Base-by-base conservation (phyloP, 495 filamentous ascomycete genomes). In the Sphaerosporella brunnea region DNA sequence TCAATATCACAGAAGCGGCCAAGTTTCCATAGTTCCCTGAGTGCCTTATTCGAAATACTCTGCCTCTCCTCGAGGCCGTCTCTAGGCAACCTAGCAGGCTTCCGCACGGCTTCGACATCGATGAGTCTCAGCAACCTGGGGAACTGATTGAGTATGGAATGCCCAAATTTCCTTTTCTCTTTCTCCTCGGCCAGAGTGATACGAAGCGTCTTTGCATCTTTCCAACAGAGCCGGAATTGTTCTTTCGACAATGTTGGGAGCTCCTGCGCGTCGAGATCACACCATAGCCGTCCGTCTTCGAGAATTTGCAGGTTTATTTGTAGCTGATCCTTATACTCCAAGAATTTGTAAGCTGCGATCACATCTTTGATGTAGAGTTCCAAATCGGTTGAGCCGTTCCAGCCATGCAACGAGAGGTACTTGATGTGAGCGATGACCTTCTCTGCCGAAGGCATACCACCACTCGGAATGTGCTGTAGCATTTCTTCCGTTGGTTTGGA, bases 351-450 rank as follows among this genome's bases (percentile, higher is more conserved):
- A 11, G 36, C 24, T 25, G 36, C 34, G 26, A 47, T 47, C 30
- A 57, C 39, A 21, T 58, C 55, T 5, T 36, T 16, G 18, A 53
- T 21, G 24, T 48, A 57, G 4, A 40, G 20, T 19, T 11, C 26
- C 4, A 58, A 44, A 20, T 58, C 42, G 9, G 41, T 32, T 23
- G n/a, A 11, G 51, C 43, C 13, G 28, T 2, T 34, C 21, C 7
- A 15, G 3, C 18, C 37, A 45, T 34, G 39, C 5, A 21, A n/a
- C 7, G 45, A 25, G 13, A 58, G 54, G 36, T 50, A 58, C 2
- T 10, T 9, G 16, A 58, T 41, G 52, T 58, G 55, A 4, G 40
- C 15, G 5, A 58, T 24, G 7, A 58, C 54, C 3, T 18, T 42
- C 1, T 13, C 36, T 44, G 39, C 10, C 8, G 54, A 35, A 9